Conservation (phyloP, 371 early-diverging fungal genomes). For the Chytridium lagenaria region DNA sequence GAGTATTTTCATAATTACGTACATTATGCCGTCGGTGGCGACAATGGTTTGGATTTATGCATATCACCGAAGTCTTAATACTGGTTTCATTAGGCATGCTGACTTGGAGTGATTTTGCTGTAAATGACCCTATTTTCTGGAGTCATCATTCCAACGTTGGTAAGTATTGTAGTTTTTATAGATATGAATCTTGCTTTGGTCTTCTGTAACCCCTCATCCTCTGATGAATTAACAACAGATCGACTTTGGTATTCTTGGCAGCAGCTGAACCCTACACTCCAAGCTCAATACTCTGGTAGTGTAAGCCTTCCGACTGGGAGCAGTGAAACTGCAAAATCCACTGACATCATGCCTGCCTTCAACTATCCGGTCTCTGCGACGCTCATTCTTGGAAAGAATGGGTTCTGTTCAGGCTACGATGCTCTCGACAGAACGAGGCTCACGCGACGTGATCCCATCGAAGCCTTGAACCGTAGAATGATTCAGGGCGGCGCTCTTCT, state of each 20-base stretch:
- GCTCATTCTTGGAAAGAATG: constrained; percentile 1
- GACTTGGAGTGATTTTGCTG: constrained; percentile 17
- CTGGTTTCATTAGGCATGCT: too few relatives aligned
- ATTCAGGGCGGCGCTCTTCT: neutral
- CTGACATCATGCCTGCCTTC: constrained; percentile 29
- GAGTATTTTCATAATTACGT: constrained; percentile 34
- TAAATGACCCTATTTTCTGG: constrained; percentile 63
- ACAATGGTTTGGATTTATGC: constrained; percentile 38
- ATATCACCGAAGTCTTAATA: too few relatives aligned
- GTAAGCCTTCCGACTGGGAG: neutral
- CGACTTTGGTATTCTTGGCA: constrained; percentile 38
- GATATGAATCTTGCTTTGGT: too few relatives aligned
- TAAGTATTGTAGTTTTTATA: neutral
- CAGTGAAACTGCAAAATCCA: constrained; percentile 1
- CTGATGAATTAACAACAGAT: too few relatives aligned
- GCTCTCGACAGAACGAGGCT: neutral
- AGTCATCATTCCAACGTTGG: constrained; percentile 63
- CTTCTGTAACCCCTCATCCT: too few relatives aligned
- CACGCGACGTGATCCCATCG: neutral
- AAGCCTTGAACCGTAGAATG: neutral
- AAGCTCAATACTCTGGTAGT: neutral
- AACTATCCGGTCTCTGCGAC: constrained; percentile 26
- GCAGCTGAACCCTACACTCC: constrained; percentile 13
- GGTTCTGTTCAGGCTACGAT: constrained; percentile 9
- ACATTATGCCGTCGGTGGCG: constrained; percentile 32